phyloP scores from a whole-genome alignment of 75 land plant species.

The Selaginella moellendorffii region DNA sequence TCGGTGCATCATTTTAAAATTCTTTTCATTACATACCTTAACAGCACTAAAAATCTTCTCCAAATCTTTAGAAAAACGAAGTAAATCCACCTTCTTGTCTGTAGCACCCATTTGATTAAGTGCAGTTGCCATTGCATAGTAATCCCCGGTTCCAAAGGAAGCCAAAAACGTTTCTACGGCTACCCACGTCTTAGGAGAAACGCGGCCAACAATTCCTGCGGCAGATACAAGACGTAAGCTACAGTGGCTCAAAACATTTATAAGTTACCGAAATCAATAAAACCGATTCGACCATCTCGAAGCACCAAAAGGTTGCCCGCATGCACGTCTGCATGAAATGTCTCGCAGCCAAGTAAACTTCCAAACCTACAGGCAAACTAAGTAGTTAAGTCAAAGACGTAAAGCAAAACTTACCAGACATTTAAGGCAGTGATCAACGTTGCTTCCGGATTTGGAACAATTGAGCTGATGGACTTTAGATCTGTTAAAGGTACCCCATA shows the following conservation, averaged over 20 bases:
- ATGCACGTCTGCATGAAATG: conserved; percentile 98
- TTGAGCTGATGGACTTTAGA: conserved; percentile 67
- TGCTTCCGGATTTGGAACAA: conserved; percentile 72
- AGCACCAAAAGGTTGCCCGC: conserved; percentile 94
- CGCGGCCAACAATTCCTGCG: conserved; percentile 94
- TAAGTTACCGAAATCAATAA: conserved; percentile 97
- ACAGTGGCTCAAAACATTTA: no score
- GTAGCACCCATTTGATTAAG: conserved; percentile 93
- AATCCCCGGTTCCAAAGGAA: conserved; percentile 70
- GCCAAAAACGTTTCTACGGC: conserved; percentile 87
- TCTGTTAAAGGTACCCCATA: conserved; percentile 97
- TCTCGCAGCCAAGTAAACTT: conserved; percentile 86
- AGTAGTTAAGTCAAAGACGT: background rate
- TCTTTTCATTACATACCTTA: conserved; percentile 32
- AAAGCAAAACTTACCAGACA: conserved; percentile 50
- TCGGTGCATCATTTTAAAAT: background rate
- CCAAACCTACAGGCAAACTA: conserved; percentile 65
- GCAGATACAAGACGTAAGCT: no score
- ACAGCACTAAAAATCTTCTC: conserved; percentile 81
- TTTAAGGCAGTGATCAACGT: conserved; percentile 84
- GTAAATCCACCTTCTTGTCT: conserved; percentile 40
- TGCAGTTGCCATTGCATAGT: conserved; percentile 78
- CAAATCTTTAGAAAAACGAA: conserved; percentile 73
- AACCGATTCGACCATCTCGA: conserved; percentile 92
- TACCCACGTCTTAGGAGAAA: conserved; percentile 89